These are phyloP conservation scores for Pichia sp. DNA, from an alignment of 1,139 yeast species.

Conservation along the genomic window DNA sequence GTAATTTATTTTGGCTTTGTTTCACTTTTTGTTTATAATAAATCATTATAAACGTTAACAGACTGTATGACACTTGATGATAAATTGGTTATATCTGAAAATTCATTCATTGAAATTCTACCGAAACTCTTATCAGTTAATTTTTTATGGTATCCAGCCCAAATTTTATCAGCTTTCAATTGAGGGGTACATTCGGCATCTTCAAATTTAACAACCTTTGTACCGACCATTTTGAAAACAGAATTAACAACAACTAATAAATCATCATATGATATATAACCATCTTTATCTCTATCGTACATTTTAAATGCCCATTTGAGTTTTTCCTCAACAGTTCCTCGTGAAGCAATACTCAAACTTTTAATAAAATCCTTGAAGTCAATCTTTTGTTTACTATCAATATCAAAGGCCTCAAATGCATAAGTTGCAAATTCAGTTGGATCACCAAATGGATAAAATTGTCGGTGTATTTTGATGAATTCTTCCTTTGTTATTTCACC, in stretches of 20 bases:
- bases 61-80: constrained; percentile 83
- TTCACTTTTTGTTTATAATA: constrained; percentile 42
- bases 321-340: constrained; percentile 86
- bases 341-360: constrained; percentile 78
- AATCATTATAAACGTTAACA: constrained; percentile 70
- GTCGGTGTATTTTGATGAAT: constrained; percentile 86
- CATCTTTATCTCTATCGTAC: constrained; percentile 77
- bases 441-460: constrained; percentile 97
- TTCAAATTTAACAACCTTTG: constrained; percentile 78
- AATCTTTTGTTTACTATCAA: constrained; percentile 71
- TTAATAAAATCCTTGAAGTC: constrained; percentile 91
- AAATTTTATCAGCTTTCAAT: constrained; percentile 74
- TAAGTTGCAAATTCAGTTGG: constrained; percentile 87
- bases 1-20: neutral
- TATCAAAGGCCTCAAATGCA: constrained; percentile 84
- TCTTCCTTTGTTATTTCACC: constrained; percentile 87
- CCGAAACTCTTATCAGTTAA: constrained; percentile 68
- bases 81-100: constrained; percentile 69
- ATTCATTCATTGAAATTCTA: constrained; percentile 71
- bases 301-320: constrained; percentile 80
- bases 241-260: constrained; percentile 74
- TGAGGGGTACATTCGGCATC: constrained; percentile 95
- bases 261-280: constrained; percentile 67
- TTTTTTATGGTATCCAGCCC: constrained; percentile 36
- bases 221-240: constrained; percentile 91